Evolutionary conservation across 2,329 filamentous ascomycete genomes (phyloP), one percentile per base, ranked within the genome.

Genomic region (Aspergillus floridensis): DNA sequence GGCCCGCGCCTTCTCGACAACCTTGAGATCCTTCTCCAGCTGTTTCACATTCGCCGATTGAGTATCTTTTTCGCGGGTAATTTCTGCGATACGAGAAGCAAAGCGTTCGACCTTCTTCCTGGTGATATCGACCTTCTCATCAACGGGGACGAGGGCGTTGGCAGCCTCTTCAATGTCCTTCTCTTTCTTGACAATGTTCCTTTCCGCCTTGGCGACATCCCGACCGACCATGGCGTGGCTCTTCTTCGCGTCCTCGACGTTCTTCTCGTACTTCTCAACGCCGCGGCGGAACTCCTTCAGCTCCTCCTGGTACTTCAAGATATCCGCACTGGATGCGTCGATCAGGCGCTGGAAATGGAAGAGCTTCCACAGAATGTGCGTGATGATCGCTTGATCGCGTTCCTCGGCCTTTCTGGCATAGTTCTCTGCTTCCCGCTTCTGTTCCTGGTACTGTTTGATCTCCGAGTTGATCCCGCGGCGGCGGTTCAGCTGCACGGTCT

Each of bases 381-480:
- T 93, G 57, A 98, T 91, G 58, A 97, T 90, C 7, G 93, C 95
- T 56, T 91, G 86, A 72, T 99, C 93, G 53, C 91, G 88, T 74
- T 98, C 92, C 56, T 95, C 90, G 1, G 90, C 90, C 76, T 97
- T 98, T 64, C 86, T 88, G 71, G 96, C 90, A 72, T 93, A 99
- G 67, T 89, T 93, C 66, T 99, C 95, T 5, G 93, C 93, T 72
- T 98, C 95, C 66, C 88, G 88, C 79, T 98, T 98, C 76, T 98
- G 93, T 74, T 98, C 92, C 70, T 96, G 90, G 70, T 97, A 99
- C 70, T 96, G 92, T 74, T 95, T 96, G 74, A 99, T 96, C 77
- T 99, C 95, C 2, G 92, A 93, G 75, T 98, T 98, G 78, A 99
- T 97, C 51, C 91, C 92, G 66, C 95, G 88, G 35, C 95, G 90